A percentile compares a stretch with the other conserved stretches of the same genome.
Conservation (phyloP, 2,329 filamentous ascomycete species). For the Penicillium janthinellum region DNA sequence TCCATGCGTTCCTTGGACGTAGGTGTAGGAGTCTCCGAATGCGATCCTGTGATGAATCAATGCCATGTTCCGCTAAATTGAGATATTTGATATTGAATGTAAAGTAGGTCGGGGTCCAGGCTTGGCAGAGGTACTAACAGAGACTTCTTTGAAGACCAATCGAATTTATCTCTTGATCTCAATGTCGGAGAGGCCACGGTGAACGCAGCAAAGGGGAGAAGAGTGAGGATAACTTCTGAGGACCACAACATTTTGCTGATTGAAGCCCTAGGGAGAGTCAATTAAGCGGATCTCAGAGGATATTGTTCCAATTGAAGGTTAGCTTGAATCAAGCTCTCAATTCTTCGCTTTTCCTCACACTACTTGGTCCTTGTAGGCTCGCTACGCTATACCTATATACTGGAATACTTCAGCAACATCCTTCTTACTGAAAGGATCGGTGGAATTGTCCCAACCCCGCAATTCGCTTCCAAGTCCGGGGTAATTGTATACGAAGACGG, state of each 20-base stretch:
- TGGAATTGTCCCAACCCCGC: conserved; percentile 15
- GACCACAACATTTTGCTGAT: background rate
- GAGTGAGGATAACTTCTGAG: background rate
- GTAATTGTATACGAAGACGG: conserved; percentile 11
- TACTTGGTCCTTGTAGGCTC: background rate
- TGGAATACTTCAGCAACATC: background rate
- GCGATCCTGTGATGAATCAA: conserved; percentile 24
- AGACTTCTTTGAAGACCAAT: conserved; percentile 21
- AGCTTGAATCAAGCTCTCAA: background rate
- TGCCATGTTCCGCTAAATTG: background rate
- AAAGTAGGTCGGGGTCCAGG: no score
- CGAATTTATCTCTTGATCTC: conserved; percentile 12
- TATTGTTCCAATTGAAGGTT: background rate
- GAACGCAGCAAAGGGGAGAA: background rate
- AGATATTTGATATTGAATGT: background rate
- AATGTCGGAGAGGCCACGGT: conserved; percentile 9
- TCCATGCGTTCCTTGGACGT: conserved; percentile 56
- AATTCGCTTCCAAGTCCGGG: conserved; percentile 13
- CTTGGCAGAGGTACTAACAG: conserved; percentile 11
- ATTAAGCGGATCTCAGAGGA: no score
- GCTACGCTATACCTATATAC: background rate
- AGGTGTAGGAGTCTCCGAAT: conserved; percentile 45
- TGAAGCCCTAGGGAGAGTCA: background rate
- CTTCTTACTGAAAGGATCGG: background rate
- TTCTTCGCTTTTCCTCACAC: background rate